A percentile compares a stretch with the other conserved stretches of the same genome.
phyloP scores from a whole-genome alignment of 2,329 filamentous ascomycete genomes.

The Talaromyces sp. region DNA sequence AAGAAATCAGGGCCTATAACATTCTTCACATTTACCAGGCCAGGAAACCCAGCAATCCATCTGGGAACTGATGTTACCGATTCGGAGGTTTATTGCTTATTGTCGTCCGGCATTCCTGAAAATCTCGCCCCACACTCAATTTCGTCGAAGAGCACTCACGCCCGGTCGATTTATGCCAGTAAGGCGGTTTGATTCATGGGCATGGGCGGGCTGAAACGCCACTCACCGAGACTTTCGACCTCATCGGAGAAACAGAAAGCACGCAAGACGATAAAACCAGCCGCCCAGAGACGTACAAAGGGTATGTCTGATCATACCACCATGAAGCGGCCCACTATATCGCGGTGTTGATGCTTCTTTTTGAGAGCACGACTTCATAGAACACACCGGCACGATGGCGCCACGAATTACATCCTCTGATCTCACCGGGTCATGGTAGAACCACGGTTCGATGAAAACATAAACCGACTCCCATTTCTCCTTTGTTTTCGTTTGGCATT shows the following conservation, averaged over 20 bases:
- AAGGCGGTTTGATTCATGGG: neutral
- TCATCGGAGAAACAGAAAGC: neutral
- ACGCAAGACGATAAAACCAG: neutral
- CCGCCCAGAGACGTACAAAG: neutral
- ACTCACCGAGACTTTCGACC: neutral
- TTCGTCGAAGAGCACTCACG: neutral
- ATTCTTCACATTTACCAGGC: constrained; percentile 40
- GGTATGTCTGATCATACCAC: neutral
- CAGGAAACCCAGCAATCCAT: constrained; percentile 31
- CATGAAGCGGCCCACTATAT: neutral
- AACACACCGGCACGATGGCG: neutral
- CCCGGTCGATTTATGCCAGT: neutral
- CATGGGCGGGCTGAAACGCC: neutral
- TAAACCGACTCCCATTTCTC: neutral
- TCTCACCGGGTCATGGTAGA: neutral
- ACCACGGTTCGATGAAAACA: neutral
- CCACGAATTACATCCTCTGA: neutral
- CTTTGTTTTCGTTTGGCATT: neutral
- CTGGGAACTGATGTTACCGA: constrained; percentile 11
- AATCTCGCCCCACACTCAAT: neutral
- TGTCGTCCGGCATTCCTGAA: neutral
- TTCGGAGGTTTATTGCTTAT: neutral
- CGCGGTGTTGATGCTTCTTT: neutral
- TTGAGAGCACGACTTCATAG: neutral
- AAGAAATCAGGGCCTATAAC: constrained; percentile 66